These are phyloP conservation scores for Camellia granthamiana DNA, from an alignment of 148 eudicot genomes.

Conservation along the genomic window DNA sequence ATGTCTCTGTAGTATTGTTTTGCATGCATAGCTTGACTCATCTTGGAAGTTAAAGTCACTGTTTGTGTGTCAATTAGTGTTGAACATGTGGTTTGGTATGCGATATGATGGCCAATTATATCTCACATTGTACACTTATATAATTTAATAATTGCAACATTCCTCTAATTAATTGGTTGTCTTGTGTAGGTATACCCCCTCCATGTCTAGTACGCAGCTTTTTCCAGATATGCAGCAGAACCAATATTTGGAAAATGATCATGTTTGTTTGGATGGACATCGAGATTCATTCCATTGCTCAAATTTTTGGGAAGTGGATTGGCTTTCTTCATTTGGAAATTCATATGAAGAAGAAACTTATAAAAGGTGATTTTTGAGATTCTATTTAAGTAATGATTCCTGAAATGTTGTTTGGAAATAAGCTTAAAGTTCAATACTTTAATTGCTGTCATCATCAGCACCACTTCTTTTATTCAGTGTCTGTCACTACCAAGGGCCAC, in stretches of 20 bases:
- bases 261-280: conserved; percentile 43
- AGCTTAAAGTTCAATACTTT: background rate
- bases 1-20: no score
- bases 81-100: background rate
- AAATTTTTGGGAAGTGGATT: conserved; percentile 78
- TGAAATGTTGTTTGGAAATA: background rate
- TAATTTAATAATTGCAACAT: no score
- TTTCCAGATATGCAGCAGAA: conserved; percentile 48
- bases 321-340: conserved; percentile 78
- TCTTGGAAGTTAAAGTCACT: no score
- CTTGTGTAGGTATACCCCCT: conserved; percentile 61
- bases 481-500: background rate
- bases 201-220: conserved; percentile 56
- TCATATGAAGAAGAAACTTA: conserved; percentile 77
- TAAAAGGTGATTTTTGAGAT: conserved; percentile 51
- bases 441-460: conserved; percentile 2
- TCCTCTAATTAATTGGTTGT: conserved; percentile 2
- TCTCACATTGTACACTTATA: no score
- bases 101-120: background rate
- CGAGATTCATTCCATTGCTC: conserved; percentile 64
- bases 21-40: no score
- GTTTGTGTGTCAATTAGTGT: no score
- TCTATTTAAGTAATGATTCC: background rate
- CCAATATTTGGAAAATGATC: conserved; percentile 40
- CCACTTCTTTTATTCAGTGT: conserved; percentile 12